Evolutionary conservation across 805 yeast species (phyloP).

Genomic region (Hanseniaspora clermontiae): DNA sequence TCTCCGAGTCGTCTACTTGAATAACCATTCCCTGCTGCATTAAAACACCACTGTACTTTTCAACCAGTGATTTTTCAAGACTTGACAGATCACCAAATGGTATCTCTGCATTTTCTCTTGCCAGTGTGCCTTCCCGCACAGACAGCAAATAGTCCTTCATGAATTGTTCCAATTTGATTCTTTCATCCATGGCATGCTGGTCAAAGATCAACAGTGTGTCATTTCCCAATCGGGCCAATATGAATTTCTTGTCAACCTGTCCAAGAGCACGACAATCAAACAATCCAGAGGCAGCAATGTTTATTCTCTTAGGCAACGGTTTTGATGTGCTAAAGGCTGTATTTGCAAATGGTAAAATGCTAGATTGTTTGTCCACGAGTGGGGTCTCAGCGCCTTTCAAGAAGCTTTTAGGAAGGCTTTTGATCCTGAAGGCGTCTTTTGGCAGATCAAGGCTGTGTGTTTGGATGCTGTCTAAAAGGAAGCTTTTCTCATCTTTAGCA

Average conservation of each 20-base stretch:
- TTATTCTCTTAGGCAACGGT: not conserved
- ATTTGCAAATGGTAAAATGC: not conserved
- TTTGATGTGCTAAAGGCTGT: not conserved
- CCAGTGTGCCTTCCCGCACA: not conserved
- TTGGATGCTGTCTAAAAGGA: not conserved
- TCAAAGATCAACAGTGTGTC: conserved; percentile 39
- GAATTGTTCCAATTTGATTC: conserved; percentile 47
- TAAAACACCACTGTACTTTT: conserved; percentile 24
- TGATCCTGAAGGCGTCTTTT: not conserved
- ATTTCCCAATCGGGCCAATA: conserved; percentile 31
- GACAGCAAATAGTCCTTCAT: conserved; percentile 29
- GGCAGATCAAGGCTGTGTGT: not conserved
- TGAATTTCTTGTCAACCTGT: conserved; percentile 55
- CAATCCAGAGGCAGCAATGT: not conserved
- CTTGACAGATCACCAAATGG: conserved; percentile 17
- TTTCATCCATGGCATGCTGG: conserved; percentile 79
- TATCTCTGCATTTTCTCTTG: not conserved
- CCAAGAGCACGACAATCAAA: conserved; percentile 30
- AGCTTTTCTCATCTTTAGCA: not conserved
- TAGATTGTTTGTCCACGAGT: too few relatives aligned
- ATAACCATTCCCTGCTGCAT: conserved; percentile 36
- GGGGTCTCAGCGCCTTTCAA: not conserved
- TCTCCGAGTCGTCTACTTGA: conserved; percentile 9
- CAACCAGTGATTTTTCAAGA: conserved; percentile 28
- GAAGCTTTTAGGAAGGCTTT: not conserved